Evolutionary conservation across 331 rosid species (phyloP).

Genomic region (Phaseolus coccineus): DNA sequence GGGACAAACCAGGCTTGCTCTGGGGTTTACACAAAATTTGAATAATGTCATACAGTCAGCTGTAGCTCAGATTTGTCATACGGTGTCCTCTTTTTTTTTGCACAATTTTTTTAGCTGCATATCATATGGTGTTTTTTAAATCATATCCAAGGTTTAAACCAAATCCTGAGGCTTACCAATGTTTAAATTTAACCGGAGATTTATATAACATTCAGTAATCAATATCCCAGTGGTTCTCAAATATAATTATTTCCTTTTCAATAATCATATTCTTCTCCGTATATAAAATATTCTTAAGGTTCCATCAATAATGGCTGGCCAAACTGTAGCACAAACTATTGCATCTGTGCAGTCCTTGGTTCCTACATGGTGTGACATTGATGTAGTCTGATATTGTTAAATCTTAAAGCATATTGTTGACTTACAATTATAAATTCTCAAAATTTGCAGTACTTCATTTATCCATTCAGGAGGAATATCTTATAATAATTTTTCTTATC

Average conservation of each 20-base stretch:
- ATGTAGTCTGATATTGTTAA: slow-evolving; percentile 16
- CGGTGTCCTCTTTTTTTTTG: not conserved
- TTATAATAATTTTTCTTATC: not conserved
- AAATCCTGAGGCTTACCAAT: slow-evolving; percentile 19
- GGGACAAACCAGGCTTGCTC: slow-evolving; percentile 27
- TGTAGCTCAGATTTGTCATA: slow-evolving; percentile 24
- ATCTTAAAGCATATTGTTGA: not conserved
- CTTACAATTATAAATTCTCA: not conserved
- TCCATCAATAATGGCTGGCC: slow-evolving; percentile 4
- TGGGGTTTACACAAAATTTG: slow-evolving; percentile 6
- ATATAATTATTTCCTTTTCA: slow-evolving; percentile 1
- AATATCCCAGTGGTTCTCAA: not conserved
- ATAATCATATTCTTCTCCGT: not conserved
- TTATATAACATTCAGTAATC: slow-evolving; percentile 27
- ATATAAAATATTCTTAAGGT: slow-evolving; percentile 1
- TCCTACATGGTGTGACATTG: slow-evolving; percentile 9
- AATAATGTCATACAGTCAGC: not conserved
- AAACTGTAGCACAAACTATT: not conserved
- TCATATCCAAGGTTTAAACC: slow-evolving; percentile 2
- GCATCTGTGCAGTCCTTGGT: slow-evolving; percentile 11
- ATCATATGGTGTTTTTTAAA: slow-evolving; percentile 11
- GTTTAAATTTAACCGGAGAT: slow-evolving; percentile 3
- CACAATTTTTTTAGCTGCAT: not conserved
- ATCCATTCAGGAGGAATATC: slow-evolving; percentile 19
- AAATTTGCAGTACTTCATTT: not conserved